A percentile compares a stretch with the other conserved stretches of the same genome.
Conservation (phyloP, 1,284 basidiomycete species). For the Pulveroboletus sp. region DNA sequence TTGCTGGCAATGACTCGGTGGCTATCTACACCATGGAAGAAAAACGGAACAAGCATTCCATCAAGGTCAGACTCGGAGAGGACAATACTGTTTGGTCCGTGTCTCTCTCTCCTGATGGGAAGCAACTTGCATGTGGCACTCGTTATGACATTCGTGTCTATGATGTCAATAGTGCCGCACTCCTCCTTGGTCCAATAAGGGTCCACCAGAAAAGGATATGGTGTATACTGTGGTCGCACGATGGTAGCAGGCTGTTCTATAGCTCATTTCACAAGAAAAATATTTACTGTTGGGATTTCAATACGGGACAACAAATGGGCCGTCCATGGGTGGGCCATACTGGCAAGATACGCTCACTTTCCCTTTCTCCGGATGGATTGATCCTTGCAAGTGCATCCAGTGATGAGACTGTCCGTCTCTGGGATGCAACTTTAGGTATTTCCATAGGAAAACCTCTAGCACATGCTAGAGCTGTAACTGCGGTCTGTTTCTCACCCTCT, state of each 20-base stretch:
- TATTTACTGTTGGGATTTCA: neutral
- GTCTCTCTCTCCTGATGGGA: conserved; percentile 5
- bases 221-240: conserved; percentile 14
- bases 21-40: neutral
- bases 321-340: neutral
- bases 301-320: neutral
- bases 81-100: rapidly evolving
- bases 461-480: neutral
- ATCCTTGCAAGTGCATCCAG: neutral
- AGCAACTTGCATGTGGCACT: conserved; percentile 3
- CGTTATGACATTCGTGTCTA: neutral
- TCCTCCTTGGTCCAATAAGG: neutral
- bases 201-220: neutral
- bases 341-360: neutral
- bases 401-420: neutral
- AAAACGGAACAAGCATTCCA: neutral
- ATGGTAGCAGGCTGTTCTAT: neutral
- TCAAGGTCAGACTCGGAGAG: too few relatives aligned
- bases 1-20: too few relatives aligned
- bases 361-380: neutral
- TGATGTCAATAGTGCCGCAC: neutral
- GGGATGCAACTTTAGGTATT: neutral
- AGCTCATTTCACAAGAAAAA: neutral
- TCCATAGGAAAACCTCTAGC: neutral
- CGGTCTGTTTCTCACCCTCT: neutral